phyloP scores from a whole-genome alignment of 139 green algal species.

The Microglena sp. region DNA sequence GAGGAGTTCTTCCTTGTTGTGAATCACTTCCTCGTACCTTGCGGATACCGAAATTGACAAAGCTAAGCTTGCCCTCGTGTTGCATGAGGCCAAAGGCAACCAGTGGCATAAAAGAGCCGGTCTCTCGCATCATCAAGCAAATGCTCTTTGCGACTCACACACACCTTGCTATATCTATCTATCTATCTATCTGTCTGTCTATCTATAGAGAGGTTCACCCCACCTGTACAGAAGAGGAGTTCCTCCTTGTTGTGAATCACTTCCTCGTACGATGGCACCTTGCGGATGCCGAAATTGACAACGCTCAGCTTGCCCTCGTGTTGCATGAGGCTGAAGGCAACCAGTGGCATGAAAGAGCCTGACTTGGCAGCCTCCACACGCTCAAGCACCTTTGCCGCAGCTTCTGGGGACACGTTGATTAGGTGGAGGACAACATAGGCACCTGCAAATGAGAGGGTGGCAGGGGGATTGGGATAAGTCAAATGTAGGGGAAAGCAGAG shows the following conservation, averaged over 20 bases:
- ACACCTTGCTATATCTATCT: too few relatives aligned
- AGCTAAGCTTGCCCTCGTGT: slow-evolving; percentile 77
- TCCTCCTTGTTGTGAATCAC: slow-evolving; percentile 72
- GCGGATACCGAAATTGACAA: slow-evolving; percentile 74
- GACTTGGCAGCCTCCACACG: slow-evolving; percentile 16
- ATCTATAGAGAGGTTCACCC: too few relatives aligned
- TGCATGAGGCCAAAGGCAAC: slow-evolving; percentile 70
- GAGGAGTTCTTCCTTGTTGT: slow-evolving; percentile 78
- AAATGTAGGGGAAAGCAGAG: too few relatives aligned
- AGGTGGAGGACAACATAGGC: slow-evolving; percentile 22
- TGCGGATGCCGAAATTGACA: slow-evolving; percentile 71
- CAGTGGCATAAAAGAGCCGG: too few relatives aligned
- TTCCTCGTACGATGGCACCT: slow-evolving; percentile 42
- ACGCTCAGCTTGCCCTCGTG: slow-evolving; percentile 83
- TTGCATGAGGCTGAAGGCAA: slow-evolving; percentile 71
- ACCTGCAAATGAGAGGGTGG: slow-evolving; percentile 57
- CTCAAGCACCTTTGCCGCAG: slow-evolving; percentile 30
- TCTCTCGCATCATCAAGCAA: too few relatives aligned
- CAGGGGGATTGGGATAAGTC: too few relatives aligned
- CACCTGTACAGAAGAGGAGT: slow-evolving; percentile 61
- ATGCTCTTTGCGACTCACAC: too few relatives aligned
- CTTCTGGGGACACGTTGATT: slow-evolving; percentile 35
- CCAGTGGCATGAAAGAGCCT: slow-evolving; percentile 35
- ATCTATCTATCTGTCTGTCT: too few relatives aligned
- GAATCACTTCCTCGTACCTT: slow-evolving; percentile 60